Evolutionary conservation across 345 rosid species (phyloP).

Genomic region (Physaria fendleri): DNA sequence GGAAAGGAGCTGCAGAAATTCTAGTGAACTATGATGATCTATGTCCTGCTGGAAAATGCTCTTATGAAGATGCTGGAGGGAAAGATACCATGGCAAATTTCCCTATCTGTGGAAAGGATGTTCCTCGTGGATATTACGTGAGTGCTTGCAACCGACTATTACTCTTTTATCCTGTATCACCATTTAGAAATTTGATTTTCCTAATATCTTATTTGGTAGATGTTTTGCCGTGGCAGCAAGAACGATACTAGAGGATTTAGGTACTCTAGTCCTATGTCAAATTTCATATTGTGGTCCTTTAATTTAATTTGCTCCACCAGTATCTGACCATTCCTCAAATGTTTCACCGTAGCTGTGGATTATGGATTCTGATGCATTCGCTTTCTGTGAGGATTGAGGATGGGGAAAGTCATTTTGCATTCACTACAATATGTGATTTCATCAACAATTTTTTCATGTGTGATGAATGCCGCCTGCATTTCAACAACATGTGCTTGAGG

Average conservation of each 20-base stretch:
- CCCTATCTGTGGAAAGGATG: constrained; percentile 89
- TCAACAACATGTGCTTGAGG: too few relatives aligned
- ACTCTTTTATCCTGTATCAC: background rate
- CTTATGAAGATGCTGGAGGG: constrained; percentile 36
- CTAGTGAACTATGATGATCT: constrained; percentile 82
- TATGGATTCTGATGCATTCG: too few relatives aligned
- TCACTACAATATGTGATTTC: too few relatives aligned
- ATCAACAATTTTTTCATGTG: too few relatives aligned
- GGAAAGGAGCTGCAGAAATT: constrained; percentile 87
- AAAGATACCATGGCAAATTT: constrained; percentile 41
- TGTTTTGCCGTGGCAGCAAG: constrained; percentile 98
- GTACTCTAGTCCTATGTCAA: constrained; percentile 33
- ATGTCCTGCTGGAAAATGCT: constrained; percentile 47
- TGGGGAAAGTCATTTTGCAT: too few relatives aligned
- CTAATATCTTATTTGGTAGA: constrained; percentile 44
- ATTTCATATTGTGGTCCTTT: background rate
- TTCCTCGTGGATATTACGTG: constrained; percentile 99
- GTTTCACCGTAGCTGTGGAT: too few relatives aligned
- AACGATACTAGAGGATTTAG: constrained; percentile 95
- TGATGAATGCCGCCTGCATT: too few relatives aligned
- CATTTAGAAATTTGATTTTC: constrained; percentile 1
- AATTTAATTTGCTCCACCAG: background rate
- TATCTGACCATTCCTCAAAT: background rate
- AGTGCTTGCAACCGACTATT: constrained; percentile 3
- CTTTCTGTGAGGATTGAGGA: too few relatives aligned